Evolutionary conservation across 2,329 filamentous ascomycete species (phyloP).

Genomic region (Colletotrichum orbiculare): DNA sequence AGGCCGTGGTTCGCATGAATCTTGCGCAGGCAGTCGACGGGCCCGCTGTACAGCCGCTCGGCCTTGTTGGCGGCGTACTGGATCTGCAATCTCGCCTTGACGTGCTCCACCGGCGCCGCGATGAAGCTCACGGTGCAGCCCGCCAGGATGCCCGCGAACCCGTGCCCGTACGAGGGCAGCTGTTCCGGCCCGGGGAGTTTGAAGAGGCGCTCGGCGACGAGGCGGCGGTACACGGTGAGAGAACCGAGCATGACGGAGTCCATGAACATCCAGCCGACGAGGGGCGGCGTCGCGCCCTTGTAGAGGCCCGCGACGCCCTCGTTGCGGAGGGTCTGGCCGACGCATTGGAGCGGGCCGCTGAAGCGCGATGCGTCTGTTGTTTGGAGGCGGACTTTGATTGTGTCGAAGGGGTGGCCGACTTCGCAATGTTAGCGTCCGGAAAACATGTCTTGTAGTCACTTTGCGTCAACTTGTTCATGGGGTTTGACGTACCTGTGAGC

Average conservation of each 20-base stretch:
- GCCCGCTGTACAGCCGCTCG: conserved; percentile 84
- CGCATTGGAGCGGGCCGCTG: conserved; percentile 85
- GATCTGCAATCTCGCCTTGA: conserved; percentile 93
- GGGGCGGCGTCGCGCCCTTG: conserved; percentile 91
- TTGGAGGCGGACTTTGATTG: conserved; percentile 94
- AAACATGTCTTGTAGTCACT: neutral
- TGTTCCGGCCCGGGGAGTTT: conserved; percentile 49
- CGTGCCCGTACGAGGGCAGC: conserved; percentile 84
- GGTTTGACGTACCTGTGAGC: conserved; percentile 66
- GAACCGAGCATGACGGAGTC: conserved; percentile 91
- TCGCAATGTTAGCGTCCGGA: conserved; percentile 10
- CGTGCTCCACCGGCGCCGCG: conserved; percentile 92
- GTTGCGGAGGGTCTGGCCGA: conserved; percentile 84
- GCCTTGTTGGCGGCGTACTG: conserved; percentile 88
- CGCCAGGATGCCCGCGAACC: conserved; percentile 86
- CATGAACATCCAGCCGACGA: conserved; percentile 99
- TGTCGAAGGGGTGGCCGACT: conserved; percentile 87
- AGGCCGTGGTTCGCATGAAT: conserved; percentile 79
- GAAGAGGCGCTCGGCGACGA: conserved; percentile 86
- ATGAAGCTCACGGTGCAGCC: conserved; percentile 93
- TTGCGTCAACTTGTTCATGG: no score
- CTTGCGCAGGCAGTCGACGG: conserved; percentile 83
- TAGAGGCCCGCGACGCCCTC: conserved; percentile 90
- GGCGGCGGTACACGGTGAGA: conserved; percentile 86
- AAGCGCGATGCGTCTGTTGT: conserved; percentile 84